phyloP scores from a whole-genome alignment of 352 stramenopile genomes.

The Aphanomyces euteiches region DNA sequence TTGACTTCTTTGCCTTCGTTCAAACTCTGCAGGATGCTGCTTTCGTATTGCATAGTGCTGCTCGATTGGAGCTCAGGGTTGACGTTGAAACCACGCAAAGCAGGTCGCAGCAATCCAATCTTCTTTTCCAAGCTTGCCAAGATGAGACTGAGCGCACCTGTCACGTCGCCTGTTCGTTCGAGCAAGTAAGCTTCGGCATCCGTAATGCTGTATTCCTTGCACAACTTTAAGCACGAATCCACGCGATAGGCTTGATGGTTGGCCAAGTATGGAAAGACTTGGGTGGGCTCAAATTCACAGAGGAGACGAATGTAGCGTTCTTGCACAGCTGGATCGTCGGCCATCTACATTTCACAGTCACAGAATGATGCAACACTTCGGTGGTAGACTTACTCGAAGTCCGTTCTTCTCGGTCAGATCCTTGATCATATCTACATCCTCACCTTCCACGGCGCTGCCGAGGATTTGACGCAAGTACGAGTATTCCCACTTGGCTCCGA shows the following conservation, averaged over 20 bases:
- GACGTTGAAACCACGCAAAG: constrained; percentile 71
- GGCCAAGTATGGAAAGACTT: constrained; percentile 77
- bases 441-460: constrained; percentile 50
- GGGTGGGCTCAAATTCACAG: constrained; percentile 71
- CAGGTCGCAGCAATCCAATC: constrained; percentile 87
- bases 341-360: constrained; percentile 34
- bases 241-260: constrained; percentile 87
- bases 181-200: constrained; percentile 90
- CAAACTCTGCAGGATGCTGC: constrained; percentile 82
- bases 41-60: constrained; percentile 43
- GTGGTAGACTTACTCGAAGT: not conserved
- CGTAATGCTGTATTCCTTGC: constrained; percentile 80
- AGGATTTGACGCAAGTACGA: constrained; percentile 76
- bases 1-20: constrained; percentile 74
- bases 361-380: not conserved
- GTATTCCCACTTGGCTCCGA: constrained; percentile 72
- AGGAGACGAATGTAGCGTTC: constrained; percentile 77
- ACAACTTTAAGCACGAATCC: constrained; percentile 75
- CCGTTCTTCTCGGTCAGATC: constrained; percentile 65
- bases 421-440: constrained; percentile 73
- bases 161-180: constrained; percentile 91
- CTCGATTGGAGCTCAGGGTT: constrained; percentile 40
- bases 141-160: constrained; percentile 89
- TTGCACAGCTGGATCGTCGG: constrained; percentile 74
- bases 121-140: constrained; percentile 90